phyloP scores from a whole-genome alignment of 2,329 filamentous ascomycete genomes.

The Paecilomyces sp. region DNA sequence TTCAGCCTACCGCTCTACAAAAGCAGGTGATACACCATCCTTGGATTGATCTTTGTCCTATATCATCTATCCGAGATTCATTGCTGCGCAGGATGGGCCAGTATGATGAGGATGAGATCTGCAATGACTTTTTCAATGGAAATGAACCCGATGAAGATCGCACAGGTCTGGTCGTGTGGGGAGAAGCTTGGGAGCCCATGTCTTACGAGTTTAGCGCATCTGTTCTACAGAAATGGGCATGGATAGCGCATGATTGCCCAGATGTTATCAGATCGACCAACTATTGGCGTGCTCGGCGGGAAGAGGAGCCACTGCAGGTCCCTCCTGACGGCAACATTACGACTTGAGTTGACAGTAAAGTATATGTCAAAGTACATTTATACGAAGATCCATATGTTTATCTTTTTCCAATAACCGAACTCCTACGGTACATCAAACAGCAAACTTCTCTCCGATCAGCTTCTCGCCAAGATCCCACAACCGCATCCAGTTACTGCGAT shows the following conservation, averaged over 20 bases:
- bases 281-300: slow-evolving; percentile 22
- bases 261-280: slow-evolving; percentile 27
- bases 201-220: slow-evolving; percentile 28
- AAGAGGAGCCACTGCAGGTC: slow-evolving; percentile 12
- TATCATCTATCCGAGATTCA: slow-evolving; percentile 29
- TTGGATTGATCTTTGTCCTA: slow-evolving; percentile 33
- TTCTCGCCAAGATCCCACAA: slow-evolving; percentile 25
- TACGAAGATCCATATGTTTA: not conserved
- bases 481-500: slow-evolving; percentile 14
- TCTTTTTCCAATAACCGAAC: not conserved
- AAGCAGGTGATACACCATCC: slow-evolving; percentile 20
- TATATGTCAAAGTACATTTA: not conserved
- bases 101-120: slow-evolving; percentile 29
- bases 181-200: slow-evolving; percentile 19
- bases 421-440: not conserved
- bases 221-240: slow-evolving; percentile 27
- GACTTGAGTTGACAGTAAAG: not conserved
- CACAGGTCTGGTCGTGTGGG: slow-evolving; percentile 23
- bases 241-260: slow-evolving; percentile 24
- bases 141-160: not conserved
- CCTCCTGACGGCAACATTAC: not conserved
- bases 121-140: slow-evolving; percentile 18
- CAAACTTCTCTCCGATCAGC: slow-evolving; percentile 20
- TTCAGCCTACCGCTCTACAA: slow-evolving; percentile 28
- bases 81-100: slow-evolving; percentile 17